Evolutionary conservation across 2,329 filamentous ascomycete genomes (phyloP).

Genomic region (Fusarium chuoi): DNA sequence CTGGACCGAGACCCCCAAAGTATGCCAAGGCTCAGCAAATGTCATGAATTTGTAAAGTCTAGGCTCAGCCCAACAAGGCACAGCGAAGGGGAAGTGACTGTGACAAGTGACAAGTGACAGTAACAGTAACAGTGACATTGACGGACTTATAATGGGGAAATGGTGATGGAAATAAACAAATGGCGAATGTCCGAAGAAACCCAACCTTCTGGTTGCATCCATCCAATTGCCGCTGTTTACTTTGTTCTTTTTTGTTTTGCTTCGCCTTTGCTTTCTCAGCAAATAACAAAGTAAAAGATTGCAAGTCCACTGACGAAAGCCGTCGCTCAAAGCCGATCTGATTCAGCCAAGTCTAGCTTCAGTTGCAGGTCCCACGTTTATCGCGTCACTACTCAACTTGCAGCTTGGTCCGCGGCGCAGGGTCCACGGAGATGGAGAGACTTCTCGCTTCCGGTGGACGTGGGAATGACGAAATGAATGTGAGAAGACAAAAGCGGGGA

Average conservation of each 20-base stretch:
- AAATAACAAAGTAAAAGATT: not conserved
- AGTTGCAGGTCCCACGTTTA: conserved; percentile 30
- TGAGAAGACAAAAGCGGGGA: conserved; percentile 26
- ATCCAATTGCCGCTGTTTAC: not conserved
- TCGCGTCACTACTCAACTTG: conserved; percentile 27
- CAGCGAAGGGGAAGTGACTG: not conserved
- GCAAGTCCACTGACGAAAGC: conserved; percentile 23
- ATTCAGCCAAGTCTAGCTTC: conserved; percentile 5
- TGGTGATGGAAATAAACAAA: conserved; percentile 4
- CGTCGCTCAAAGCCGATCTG: conserved; percentile 14
- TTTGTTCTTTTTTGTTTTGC: not conserved
- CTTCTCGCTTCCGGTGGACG: conserved; percentile 30
- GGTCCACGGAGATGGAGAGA: conserved; percentile 36
- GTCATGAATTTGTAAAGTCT: conserved; percentile 27
- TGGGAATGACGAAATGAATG: conserved; percentile 31
- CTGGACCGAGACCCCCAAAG: conserved; percentile 23
- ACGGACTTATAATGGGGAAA: not conserved
- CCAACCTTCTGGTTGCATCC: conserved; percentile 14
- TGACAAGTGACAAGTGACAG: not conserved
- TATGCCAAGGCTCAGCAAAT: conserved; percentile 17
- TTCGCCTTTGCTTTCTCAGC: conserved; percentile 8
- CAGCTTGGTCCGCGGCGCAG: not conserved
- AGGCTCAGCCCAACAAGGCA: conserved; percentile 24
- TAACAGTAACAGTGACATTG: not conserved
- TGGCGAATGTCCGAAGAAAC: conserved; percentile 11